A percentile compares a stretch with the other conserved stretches of the same genome.
These are phyloP conservation scores for Tritrichomonas foetus DNA, from an alignment of 208 protist species.

Conservation along the genomic window DNA sequence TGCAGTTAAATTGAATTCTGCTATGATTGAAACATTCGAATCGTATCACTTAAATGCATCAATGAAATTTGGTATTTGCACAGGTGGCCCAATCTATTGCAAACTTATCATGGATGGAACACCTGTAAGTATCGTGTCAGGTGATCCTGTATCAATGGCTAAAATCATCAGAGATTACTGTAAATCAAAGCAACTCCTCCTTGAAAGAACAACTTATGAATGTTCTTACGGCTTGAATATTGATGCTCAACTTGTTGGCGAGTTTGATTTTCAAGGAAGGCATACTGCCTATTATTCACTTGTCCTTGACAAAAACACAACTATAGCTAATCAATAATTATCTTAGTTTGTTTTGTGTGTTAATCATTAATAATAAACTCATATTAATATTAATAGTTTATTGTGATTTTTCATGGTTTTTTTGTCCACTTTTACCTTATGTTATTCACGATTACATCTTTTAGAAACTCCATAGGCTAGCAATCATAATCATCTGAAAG, in stretches of 20 bases:
- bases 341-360: no score
- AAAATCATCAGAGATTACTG: background rate
- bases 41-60: background rate
- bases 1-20: background rate
- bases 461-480: no score
- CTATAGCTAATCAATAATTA: no score
- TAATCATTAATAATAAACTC: no score
- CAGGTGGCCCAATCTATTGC: background rate
- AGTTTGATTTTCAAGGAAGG: background rate
- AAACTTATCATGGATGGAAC: background rate
- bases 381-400: no score
- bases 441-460: no score
- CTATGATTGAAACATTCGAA: background rate
- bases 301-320: background rate
- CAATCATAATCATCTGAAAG: no score
- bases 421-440: no score
- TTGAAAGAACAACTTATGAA: background rate
- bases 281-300: background rate
- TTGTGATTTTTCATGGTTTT: no score
- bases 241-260: background rate
- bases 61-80: background rate
- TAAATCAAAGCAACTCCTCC: background rate
- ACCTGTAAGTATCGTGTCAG: background rate
- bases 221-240: background rate
- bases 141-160: background rate